These are phyloP conservation scores for Hypseocharis bilobata DNA, from an alignment of 441 rosid genomes.

Conservation along the genomic window DNA sequence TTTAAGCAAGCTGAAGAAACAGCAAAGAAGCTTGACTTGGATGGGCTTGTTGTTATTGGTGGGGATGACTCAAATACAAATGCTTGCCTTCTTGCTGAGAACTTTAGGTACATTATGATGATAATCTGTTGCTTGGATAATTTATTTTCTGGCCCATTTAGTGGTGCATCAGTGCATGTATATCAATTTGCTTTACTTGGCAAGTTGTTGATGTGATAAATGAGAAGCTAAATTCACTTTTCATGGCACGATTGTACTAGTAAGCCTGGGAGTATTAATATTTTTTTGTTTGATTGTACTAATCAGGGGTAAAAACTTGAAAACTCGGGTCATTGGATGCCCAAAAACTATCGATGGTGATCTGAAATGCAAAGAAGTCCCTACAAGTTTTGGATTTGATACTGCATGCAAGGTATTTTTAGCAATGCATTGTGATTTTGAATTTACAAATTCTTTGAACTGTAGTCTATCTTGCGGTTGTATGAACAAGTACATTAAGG, in stretches of 20 bases:
- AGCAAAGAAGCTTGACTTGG: conserved; percentile 69
- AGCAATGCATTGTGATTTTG: neutral
- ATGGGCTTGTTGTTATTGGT: conserved; percentile 90
- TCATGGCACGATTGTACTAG: neutral
- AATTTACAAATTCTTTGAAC: neutral
- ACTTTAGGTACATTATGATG: conserved; percentile 52
- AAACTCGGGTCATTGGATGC: conserved; percentile 87
- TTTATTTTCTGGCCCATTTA: neutral
- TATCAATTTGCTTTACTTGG: no score
- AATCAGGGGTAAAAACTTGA: conserved; percentile 67
- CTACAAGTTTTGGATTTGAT: conserved; percentile 91
- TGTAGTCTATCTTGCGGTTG: no score
- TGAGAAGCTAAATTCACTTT: no score
- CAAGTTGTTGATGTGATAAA: no score
- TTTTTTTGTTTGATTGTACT: conserved; percentile 7
- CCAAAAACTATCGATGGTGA: conserved; percentile 99
- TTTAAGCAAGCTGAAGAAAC: conserved; percentile 98
- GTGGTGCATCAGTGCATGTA: no score
- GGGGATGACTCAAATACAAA: conserved; percentile 99
- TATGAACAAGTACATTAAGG: no score
- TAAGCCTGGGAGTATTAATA: neutral
- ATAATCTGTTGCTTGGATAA: neutral
- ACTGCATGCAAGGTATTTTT: conserved; percentile 90
- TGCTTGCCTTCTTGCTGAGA: conserved; percentile 96
- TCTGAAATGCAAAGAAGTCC: conserved; percentile 95